phyloP scores from a whole-genome alignment of 768 basidiomycete genomes.

The Tylopilus balloui region DNA sequence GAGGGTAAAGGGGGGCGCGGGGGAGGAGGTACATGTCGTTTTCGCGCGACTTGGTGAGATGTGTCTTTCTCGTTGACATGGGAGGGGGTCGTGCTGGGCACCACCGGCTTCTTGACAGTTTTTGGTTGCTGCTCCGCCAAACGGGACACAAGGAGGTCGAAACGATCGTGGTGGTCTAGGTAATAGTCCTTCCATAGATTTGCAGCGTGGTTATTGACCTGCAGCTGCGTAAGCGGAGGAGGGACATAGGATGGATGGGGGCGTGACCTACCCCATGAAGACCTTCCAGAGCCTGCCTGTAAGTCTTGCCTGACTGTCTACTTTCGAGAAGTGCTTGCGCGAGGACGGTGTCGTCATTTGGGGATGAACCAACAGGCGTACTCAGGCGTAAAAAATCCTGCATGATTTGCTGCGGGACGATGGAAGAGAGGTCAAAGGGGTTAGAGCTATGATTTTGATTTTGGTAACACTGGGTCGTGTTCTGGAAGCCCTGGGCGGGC shows the following conservation, averaged over 20 bases:
- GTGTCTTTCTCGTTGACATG: constrained; percentile 8
- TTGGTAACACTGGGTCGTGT: constrained; percentile 20
- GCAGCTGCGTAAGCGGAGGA: constrained; percentile 4
- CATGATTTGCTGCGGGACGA: constrained; percentile 48
- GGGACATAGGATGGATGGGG: background rate
- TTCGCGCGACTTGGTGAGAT: constrained; percentile 34
- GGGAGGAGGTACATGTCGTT: constrained; percentile 27
- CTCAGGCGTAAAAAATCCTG: constrained; percentile 54
- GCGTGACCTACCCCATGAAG: constrained; percentile 54
- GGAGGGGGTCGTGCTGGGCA: constrained; percentile 7
- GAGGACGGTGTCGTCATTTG: constrained; percentile 56
- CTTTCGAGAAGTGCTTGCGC: constrained; percentile 43
- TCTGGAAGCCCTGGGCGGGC: constrained; percentile 15
- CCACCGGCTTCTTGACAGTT: constrained; percentile 30
- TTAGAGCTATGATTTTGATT: constrained; percentile 17
- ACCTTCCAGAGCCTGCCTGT: constrained; percentile 62
- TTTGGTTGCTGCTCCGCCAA: constrained; percentile 24
- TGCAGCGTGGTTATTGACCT: constrained; percentile 47
- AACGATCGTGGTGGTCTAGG: constrained; percentile 59
- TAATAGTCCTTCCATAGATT: constrained; percentile 80
- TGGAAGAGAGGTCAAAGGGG: constrained; percentile 32
- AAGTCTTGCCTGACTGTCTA: constrained; percentile 41
- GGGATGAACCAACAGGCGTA: constrained; percentile 45
- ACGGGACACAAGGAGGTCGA: constrained; percentile 41
- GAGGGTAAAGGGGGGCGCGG: constrained; percentile 2